phyloP scores from a whole-genome alignment of 371 early-diverging fungal species.

The Parasitella parasitica region DNA sequence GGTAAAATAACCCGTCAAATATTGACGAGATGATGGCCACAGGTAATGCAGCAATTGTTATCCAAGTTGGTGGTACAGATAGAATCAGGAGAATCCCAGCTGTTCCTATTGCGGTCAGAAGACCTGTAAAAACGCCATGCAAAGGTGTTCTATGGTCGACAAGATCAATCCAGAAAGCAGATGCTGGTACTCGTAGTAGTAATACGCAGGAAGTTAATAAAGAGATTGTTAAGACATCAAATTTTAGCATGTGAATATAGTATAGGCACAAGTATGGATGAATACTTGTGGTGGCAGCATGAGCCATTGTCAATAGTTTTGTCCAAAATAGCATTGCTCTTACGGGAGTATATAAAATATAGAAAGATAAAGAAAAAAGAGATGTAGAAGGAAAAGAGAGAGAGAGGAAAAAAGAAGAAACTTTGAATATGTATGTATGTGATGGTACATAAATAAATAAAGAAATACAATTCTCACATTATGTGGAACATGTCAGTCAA shows the following conservation, averaged over 20 bases:
- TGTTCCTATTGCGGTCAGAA: slow-evolving; percentile 38
- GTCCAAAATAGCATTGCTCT: slow-evolving; percentile 33
- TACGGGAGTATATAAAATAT: too few relatives aligned
- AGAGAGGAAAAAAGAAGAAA: not conserved
- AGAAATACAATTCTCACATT: not conserved
- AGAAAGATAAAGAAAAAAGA: not conserved
- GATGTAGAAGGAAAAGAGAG: slow-evolving; percentile 1
- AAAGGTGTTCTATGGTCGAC: slow-evolving; percentile 32
- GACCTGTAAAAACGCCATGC: slow-evolving; percentile 40
- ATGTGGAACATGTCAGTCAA: not conserved
- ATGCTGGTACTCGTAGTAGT: slow-evolving; percentile 20
- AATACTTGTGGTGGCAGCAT: slow-evolving; percentile 37
- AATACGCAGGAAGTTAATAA: slow-evolving; percentile 19
- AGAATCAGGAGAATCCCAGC: slow-evolving; percentile 31
- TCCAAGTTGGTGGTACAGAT: slow-evolving; percentile 36
- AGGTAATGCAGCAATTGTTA: slow-evolving; percentile 19
- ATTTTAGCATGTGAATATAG: slow-evolving; percentile 32
- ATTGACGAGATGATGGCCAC: slow-evolving; percentile 31
- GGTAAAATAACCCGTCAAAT: slow-evolving; percentile 35
- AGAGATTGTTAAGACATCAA: slow-evolving; percentile 23
- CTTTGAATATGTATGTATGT: not conserved
- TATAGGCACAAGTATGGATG: slow-evolving; percentile 38
- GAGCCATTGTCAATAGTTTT: slow-evolving; percentile 39
- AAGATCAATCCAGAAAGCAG: slow-evolving; percentile 30
- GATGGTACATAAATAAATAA: not conserved